A percentile compares a stretch with the other conserved stretches of the same genome.
These are phyloP conservation scores for Daphne laureola DNA, from an alignment of 441 rosid species.

Conservation along the genomic window DNA sequence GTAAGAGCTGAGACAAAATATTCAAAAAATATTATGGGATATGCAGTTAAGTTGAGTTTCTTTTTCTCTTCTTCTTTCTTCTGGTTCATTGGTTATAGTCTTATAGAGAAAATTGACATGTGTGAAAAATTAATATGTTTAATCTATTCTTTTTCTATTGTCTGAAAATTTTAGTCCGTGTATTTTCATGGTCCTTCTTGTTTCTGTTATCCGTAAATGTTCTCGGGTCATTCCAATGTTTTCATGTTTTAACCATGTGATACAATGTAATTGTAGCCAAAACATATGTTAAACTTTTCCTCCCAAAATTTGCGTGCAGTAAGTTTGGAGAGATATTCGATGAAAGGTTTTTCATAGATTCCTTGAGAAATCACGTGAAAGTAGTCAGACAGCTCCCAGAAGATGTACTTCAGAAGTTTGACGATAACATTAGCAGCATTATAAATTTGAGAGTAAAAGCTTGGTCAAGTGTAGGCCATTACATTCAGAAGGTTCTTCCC, in stretches of 20 bases:
- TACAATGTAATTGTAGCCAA: conserved; percentile 8
- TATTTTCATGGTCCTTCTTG: conserved; percentile 6
- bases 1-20: no score
- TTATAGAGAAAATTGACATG: no score
- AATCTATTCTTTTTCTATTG: background rate
- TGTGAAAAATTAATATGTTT: background rate
- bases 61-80: no score
- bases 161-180: background rate
- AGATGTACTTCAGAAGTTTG: conserved; percentile 72
- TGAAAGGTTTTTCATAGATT: conserved; percentile 75
- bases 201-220: background rate
- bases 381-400: conserved; percentile 75
- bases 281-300: background rate
- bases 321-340: conserved; percentile 90
- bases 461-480: conserved; percentile 84
- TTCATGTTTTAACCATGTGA: background rate
- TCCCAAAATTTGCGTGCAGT: conserved; percentile 33
- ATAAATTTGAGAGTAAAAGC: conserved; percentile 87
- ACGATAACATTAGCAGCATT: conserved; percentile 82
- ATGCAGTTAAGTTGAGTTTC: no score
- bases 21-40: no score
- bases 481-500: conserved; percentile 89
- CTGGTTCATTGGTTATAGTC: no score
- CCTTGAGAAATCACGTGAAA: conserved; percentile 66
- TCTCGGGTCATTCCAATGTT: background rate